These are phyloP conservation scores for Rhododendron kiyosumense DNA, from an alignment of 148 eudicot species.

Conservation along the genomic window DNA sequence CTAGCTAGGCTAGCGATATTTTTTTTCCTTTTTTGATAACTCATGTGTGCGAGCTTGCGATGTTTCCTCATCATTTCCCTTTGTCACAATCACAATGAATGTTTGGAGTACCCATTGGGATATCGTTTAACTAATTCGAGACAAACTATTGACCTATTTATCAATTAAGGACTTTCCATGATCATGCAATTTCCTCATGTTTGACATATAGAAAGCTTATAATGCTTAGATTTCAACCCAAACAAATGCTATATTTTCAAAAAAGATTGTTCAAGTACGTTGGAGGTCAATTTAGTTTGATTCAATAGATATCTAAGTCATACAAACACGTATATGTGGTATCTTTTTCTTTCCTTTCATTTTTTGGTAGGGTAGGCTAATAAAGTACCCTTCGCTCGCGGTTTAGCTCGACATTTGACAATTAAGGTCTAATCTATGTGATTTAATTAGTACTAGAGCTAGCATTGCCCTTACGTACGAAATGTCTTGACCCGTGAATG, in stretches of 20 bases:
- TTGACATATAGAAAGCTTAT: neutral
- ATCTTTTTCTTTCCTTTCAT: neutral
- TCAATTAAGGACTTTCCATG: neutral
- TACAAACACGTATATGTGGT: neutral
- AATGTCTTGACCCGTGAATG: neutral
- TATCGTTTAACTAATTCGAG: neutral
- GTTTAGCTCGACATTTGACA: neutral
- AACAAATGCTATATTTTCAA: neutral
- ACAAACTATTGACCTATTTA: neutral
- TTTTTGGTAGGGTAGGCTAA: neutral
- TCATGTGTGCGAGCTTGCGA: neutral
- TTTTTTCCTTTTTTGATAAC: no score
- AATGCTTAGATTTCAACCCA: neutral
- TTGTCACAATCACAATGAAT: neutral
- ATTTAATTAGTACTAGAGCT: neutral
- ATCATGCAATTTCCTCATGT: neutral
- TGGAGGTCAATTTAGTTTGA: neutral
- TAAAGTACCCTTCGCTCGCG: no score
- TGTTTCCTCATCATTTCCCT: neutral
- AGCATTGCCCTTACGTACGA: neutral
- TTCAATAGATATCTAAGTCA: neutral
- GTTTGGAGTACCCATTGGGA: neutral
- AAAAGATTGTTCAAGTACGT: neutral
- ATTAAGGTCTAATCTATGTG: neutral
- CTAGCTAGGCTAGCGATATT: neutral